Conservation (phyloP, 2,329 filamentous ascomycete genomes). For the Epicoccum sorghinum region DNA sequence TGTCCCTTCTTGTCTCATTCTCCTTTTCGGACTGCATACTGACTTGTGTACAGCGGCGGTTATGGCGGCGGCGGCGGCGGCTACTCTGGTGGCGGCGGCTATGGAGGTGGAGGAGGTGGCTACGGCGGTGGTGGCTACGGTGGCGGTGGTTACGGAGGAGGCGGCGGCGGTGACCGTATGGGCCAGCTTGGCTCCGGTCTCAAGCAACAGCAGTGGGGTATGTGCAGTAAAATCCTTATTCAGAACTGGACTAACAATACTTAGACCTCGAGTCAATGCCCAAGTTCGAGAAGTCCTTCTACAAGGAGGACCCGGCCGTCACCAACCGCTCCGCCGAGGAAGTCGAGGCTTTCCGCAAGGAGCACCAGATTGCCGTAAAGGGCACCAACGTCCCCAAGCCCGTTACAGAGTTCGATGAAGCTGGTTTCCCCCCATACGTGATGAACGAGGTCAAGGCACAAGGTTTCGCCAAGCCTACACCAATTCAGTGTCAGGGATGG, state of each 20-base stretch:
- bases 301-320: constrained; percentile 91
- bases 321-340: constrained; percentile 75
- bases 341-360: constrained; percentile 84
- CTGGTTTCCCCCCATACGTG: constrained; percentile 94
- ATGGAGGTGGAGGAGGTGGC: constrained; percentile 14
- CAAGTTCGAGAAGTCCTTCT: constrained; percentile 99
- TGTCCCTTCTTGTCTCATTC: constrained; percentile 21
- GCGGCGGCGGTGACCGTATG: constrained; percentile 85
- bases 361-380: constrained; percentile 82
- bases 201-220: constrained; percentile 89
- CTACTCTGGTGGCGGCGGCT: constrained; percentile 16
- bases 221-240: constrained; percentile 48
- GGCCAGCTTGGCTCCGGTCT: constrained; percentile 84
- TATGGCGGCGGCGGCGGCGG: constrained; percentile 32
- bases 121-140: constrained; percentile 69
- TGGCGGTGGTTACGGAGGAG: constrained; percentile 62
- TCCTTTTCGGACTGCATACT: constrained; percentile 20
- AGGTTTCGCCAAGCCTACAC: constrained; percentile 89
- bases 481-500: constrained; percentile 98
- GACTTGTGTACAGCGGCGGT: constrained; percentile 40
- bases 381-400: constrained; percentile 86
- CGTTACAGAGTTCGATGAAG: constrained; percentile 96
- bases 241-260: constrained; percentile 29
- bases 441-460: constrained; percentile 99
- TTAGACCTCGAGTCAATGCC: constrained; percentile 79